A percentile compares a stretch with the other conserved stretches of the same genome.
Conservation (phyloP, 139 green algal genomes). For the Volvox reticuliferus region DNA sequence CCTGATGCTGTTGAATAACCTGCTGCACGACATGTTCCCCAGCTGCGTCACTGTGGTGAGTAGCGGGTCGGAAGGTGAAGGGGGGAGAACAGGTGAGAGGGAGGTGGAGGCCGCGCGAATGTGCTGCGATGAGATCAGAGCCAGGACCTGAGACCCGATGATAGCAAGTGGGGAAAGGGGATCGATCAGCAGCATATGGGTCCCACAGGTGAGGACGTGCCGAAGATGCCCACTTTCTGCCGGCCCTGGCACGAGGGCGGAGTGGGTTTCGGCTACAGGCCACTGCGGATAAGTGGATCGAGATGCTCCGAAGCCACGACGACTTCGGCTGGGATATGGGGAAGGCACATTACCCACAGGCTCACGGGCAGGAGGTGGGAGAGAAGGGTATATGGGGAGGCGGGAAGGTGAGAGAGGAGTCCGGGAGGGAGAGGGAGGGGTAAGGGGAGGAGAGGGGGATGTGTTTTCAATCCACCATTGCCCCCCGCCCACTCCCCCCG, state of each 20-base stretch:
- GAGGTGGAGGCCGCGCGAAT: too few species aligned
- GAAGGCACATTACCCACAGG: slow-evolving; percentile 93
- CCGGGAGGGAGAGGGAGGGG: background rate
- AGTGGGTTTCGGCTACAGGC: slow-evolving; percentile 98
- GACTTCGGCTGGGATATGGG: slow-evolving; percentile 96
- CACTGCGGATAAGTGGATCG: slow-evolving; percentile 99
- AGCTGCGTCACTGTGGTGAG: slow-evolving; percentile 86
- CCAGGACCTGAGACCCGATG: too few species aligned
- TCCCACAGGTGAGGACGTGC: slow-evolving; percentile 89
- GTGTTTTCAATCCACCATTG: background rate
- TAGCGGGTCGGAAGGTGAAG: background rate
- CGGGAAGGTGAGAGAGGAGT: background rate
- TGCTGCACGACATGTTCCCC: slow-evolving; percentile 96
- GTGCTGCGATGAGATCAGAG: too few species aligned
- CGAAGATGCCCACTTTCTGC: slow-evolving; percentile 96
- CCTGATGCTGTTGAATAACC: slow-evolving; percentile 94
- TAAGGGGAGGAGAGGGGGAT: background rate
- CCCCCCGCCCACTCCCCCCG: too few species aligned
- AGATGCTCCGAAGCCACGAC: slow-evolving; percentile 78
- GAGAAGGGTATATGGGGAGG: background rate
- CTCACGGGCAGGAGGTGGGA: slow-evolving; percentile 88
- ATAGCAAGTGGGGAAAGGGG: too few species aligned
- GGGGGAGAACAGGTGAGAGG: background rate
- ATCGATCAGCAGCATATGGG: too few species aligned
- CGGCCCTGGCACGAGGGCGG: slow-evolving; percentile 91